Evolutionary conservation across 768 basidiomycete species (phyloP).

Genomic region (Mycena epipterygia): DNA sequence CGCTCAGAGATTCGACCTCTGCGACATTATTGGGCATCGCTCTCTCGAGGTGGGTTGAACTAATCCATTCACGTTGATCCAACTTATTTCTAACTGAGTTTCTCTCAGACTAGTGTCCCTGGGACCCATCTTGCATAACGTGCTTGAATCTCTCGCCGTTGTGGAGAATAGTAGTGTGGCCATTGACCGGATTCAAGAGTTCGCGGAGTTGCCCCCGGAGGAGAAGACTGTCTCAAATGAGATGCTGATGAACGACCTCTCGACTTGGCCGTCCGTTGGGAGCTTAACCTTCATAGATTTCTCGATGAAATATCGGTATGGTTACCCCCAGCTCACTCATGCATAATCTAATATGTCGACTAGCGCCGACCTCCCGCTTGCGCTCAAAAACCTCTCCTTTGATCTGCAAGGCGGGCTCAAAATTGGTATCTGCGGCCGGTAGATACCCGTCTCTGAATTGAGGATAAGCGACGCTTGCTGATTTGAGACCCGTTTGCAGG

Average conservation of each 20-base stretch:
- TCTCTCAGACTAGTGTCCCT: slow-evolving; percentile 24
- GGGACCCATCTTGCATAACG: neutral
- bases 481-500: neutral
- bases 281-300: slow-evolving; percentile 20
- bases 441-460: slow-evolving; percentile 11
- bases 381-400: slow-evolving; percentile 21
- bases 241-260: slow-evolving; percentile 7
- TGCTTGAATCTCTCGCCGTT: slow-evolving; percentile 12
- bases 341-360: slow-evolving; percentile 6
- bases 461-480: neutral
- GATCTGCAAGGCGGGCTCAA: slow-evolving; percentile 18
- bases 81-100: neutral
- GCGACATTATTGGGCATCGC: slow-evolving; percentile 24
- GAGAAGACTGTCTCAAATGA: slow-evolving; percentile 12
- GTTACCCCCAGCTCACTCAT: neutral
- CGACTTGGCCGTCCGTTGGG: slow-evolving; percentile 18
- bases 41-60: slow-evolving; percentile 18
- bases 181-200: slow-evolving; percentile 22
- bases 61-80: neutral
- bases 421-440: slow-evolving; percentile 29
- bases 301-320: slow-evolving; percentile 21
- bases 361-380: slow-evolving; percentile 22
- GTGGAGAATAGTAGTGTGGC: slow-evolving; percentile 22
- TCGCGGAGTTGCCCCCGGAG: slow-evolving; percentile 22
- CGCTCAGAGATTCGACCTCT: slow-evolving; percentile 23